These are phyloP conservation scores for Neophaeococcomyces mojaviensis DNA, from an alignment of 2,329 filamentous ascomycete species.

Conservation along the genomic window DNA sequence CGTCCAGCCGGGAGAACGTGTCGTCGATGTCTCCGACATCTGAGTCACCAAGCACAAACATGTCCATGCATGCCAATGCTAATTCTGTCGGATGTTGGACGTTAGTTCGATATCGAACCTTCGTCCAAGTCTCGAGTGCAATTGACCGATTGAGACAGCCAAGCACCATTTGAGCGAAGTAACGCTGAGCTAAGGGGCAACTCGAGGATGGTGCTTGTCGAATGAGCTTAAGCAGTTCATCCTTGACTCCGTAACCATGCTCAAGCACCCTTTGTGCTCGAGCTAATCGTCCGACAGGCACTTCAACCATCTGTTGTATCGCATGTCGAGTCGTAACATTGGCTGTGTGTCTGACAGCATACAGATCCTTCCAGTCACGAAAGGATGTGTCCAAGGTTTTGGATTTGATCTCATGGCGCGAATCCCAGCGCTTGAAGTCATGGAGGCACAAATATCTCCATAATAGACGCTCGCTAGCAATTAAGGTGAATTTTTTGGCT, in stretches of 20 bases:
- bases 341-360: conserved; percentile 47
- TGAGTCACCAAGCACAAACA: conserved; percentile 73
- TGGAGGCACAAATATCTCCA: conserved; percentile 70
- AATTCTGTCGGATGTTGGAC: conserved; percentile 43
- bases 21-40: conserved; percentile 63
- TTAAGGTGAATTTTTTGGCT: conserved; percentile 55
- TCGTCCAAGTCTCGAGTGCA: conserved; percentile 70
- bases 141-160: conserved; percentile 72
- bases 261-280: conserved; percentile 64
- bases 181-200: conserved; percentile 70
- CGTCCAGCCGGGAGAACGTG: conserved; percentile 58
- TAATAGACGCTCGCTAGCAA: conserved; percentile 65
- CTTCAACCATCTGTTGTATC: conserved; percentile 63
- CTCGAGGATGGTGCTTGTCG: conserved; percentile 51
- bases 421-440: conserved; percentile 69
- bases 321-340: conserved; percentile 47
- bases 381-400: conserved; percentile 46
- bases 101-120: conserved; percentile 38
- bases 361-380: conserved; percentile 61
- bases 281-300: conserved; percentile 60
- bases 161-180: conserved; percentile 67
- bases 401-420: conserved; percentile 51
- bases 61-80: conserved; percentile 74
- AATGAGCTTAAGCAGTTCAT: conserved; percentile 65
- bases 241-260: conserved; percentile 81